These are phyloP conservation scores for Fusarium camptoceras DNA, from an alignment of 2,329 filamentous ascomycete genomes.

Conservation along the genomic window DNA sequence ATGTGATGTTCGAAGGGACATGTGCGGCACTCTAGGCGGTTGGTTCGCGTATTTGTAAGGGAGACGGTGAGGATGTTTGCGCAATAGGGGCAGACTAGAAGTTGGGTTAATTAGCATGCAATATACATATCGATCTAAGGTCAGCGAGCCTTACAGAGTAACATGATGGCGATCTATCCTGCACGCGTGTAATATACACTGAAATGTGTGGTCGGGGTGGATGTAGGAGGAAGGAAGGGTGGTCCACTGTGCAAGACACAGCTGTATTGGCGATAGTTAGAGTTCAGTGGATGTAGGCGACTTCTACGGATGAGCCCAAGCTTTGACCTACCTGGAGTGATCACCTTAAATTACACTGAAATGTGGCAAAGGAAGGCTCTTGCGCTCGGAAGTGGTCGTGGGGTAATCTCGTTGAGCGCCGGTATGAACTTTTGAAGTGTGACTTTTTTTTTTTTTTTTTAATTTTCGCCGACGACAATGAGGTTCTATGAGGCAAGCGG, in stretches of 20 bases:
- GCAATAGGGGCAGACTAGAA: conserved; percentile 82
- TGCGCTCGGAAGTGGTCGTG: not conserved
- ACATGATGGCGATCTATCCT: conserved; percentile 60
- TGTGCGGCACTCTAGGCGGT: conserved; percentile 94
- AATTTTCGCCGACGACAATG: conserved; percentile 1
- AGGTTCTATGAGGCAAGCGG: not conserved
- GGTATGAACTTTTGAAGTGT: conserved; percentile 11
- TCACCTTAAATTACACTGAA: not conserved
- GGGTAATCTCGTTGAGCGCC: not conserved
- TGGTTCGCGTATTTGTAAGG: conserved; percentile 67
- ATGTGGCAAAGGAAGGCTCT: not conserved
- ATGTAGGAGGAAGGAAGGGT: not conserved
- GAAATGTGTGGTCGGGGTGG: not conserved
- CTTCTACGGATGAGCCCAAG: not conserved
- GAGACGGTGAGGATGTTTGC: conserved; percentile 85
- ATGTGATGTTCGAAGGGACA: conserved; percentile 93
- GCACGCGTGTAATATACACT: not conserved
- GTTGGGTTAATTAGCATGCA: conserved; percentile 21
- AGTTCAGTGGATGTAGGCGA: not conserved
- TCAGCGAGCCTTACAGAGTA: conserved; percentile 67
- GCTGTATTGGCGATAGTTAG: not conserved
- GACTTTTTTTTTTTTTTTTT: conserved; percentile 16
- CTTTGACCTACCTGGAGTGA: not conserved
- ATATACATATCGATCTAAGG: conserved; percentile 7
- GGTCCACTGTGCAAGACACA: not conserved